Conservation (phyloP, 495 filamentous ascomycete genomes). For the Tetracladium setigerum region DNA sequence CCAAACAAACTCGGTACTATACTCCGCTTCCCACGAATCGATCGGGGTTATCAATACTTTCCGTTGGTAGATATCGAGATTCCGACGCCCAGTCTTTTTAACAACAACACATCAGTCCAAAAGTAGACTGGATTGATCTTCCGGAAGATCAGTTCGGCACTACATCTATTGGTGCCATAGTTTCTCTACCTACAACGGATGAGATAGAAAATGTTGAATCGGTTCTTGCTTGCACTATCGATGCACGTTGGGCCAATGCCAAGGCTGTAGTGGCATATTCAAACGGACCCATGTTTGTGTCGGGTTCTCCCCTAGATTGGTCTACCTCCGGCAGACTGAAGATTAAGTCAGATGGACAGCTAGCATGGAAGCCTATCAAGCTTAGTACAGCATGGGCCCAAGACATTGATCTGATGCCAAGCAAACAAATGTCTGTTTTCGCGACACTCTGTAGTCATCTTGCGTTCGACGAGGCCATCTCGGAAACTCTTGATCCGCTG, state of each 20-base stretch:
- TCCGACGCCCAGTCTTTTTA: background rate
- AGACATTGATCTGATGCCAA: background rate
- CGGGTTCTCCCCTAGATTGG: background rate
- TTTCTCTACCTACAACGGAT: constrained; percentile 1
- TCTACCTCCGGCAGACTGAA: background rate
- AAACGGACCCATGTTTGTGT: constrained; percentile 2
- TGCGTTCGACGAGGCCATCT: background rate
- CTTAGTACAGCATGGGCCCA: constrained; percentile 7
- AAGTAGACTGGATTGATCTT: constrained; percentile 6
- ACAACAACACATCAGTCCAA: background rate
- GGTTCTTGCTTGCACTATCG: constrained; percentile 7
- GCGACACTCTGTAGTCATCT: background rate
- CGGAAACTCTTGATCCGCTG: background rate
- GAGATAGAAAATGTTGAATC: background rate
- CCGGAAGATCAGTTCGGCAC: constrained; percentile 2
- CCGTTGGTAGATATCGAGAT: too few relatives aligned
- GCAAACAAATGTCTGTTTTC: constrained; percentile 4
- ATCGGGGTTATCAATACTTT: too few relatives aligned
- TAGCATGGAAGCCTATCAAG: constrained; percentile 5
- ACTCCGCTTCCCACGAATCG: background rate
- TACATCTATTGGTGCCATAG: constrained; percentile 7
- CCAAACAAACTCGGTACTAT: background rate
- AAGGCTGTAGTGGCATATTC: constrained; percentile 1
- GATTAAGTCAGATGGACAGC: background rate
- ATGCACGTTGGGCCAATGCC: constrained; percentile 11